These are phyloP conservation scores for Theileria sp. DNA, from an alignment of 169 alveolate genomes.

Conservation along the genomic window DNA sequence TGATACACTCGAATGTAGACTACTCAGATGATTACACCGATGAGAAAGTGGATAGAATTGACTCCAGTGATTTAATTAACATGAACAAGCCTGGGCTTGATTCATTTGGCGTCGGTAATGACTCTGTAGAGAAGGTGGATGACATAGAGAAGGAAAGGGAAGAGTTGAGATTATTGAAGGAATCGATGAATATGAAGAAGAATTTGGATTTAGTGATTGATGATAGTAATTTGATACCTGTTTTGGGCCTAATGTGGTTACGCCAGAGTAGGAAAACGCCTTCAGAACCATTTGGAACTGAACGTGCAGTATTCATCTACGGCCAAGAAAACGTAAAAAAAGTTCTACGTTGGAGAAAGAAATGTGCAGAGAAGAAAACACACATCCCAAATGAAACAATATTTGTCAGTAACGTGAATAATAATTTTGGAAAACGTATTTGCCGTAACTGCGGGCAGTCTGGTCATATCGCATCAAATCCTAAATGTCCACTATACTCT, in stretches of 20 bases:
- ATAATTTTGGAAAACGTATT: conserved; percentile 57
- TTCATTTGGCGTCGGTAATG: conserved; percentile 47
- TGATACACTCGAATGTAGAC: conserved; percentile 27
- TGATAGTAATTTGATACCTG: conserved; percentile 66
- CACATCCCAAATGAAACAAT: conserved; percentile 18
- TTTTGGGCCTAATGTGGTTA: conserved; percentile 83
- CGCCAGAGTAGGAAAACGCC: conserved; percentile 74
- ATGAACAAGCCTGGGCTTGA: not conserved
- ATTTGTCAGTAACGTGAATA: conserved; percentile 5
- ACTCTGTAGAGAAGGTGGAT: conserved; percentile 56
- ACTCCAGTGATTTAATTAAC: not conserved
- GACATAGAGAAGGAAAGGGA: conserved; percentile 73
- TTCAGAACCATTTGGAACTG: conserved; percentile 76
- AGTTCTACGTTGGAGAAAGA: conserved; percentile 76
- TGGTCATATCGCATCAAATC: conserved; percentile 86
- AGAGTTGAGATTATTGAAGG: conserved; percentile 70
- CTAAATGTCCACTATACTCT: conserved; percentile 73
- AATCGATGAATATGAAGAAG: conserved; percentile 73
- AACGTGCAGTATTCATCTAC: conserved; percentile 78
- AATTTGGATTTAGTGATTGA: conserved; percentile 60
- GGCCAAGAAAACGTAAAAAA: conserved; percentile 80
- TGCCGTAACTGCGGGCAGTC: conserved; percentile 84
- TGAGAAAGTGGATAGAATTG: conserved; percentile 31
- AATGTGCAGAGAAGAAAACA: conserved; percentile 63
- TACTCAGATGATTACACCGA: conserved; percentile 15